Evolutionary conservation across 108 stramenopile genomes (phyloP).

Genomic region (Cyclotella baltica): DNA sequence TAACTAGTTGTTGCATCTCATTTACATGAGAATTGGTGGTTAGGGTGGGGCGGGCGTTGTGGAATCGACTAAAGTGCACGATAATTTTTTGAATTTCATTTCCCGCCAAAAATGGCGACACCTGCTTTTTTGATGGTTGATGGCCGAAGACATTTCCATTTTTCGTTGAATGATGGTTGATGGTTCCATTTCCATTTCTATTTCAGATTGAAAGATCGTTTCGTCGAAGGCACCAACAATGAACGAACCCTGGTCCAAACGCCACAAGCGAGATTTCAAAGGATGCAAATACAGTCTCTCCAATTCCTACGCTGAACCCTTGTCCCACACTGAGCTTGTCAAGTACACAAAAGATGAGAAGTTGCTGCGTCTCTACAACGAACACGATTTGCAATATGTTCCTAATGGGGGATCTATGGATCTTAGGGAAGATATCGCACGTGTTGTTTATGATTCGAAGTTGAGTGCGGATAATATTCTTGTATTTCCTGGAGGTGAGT

Average conservation of each 20-base stretch:
- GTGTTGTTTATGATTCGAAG: slow-evolving; percentile 52
- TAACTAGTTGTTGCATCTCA: too few species aligned
- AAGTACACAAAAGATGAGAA: slow-evolving; percentile 43
- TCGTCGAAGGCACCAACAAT: neutral
- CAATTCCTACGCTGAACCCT: slow-evolving; percentile 80
- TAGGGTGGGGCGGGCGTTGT: too few species aligned
- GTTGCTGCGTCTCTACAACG: slow-evolving; percentile 56
- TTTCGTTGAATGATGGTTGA: too few species aligned
- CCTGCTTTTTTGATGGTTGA: too few species aligned
- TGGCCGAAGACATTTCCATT: too few species aligned
- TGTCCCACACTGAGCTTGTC: slow-evolving; percentile 64
- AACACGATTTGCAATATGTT: slow-evolving; percentile 69
- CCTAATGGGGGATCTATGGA: slow-evolving; percentile 82
- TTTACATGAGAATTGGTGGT: too few species aligned
- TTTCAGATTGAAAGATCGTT: too few species aligned
- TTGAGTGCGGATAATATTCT: slow-evolving; percentile 65
- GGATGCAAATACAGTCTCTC: slow-evolving; percentile 68
- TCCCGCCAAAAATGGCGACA: too few species aligned
- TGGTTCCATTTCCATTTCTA: too few species aligned
- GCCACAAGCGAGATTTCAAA: slow-evolving; percentile 72
- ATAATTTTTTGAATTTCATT: too few species aligned
- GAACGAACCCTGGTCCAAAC: slow-evolving; percentile 53
- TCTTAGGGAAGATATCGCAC: slow-evolving; percentile 68
- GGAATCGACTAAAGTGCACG: too few species aligned
- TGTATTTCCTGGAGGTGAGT: slow-evolving; percentile 66